These are phyloP conservation scores for Lithohypha guttulata DNA, from an alignment of 2,329 filamentous ascomycete species.

Conservation along the genomic window DNA sequence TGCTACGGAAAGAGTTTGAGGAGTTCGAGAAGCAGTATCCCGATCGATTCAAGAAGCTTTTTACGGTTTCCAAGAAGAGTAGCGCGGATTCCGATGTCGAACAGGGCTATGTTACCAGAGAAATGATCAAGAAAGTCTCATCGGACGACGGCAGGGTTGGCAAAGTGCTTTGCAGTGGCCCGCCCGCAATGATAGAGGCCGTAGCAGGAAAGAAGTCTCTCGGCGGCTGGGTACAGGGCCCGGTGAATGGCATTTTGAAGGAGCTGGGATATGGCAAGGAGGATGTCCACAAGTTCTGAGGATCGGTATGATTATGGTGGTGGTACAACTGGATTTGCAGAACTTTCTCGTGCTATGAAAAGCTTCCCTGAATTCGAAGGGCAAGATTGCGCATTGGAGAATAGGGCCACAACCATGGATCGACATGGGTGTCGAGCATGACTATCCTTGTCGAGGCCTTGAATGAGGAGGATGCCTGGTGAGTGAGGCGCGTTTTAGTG, in stretches of 20 bases:
- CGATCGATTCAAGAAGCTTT: conserved; percentile 46
- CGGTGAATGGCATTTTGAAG: conserved; percentile 40
- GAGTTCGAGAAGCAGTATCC: conserved; percentile 41
- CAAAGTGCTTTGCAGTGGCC: conserved; percentile 60
- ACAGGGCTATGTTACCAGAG: conserved; percentile 49
- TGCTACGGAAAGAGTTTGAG: conserved; percentile 47
- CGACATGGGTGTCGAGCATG: too few species aligned
- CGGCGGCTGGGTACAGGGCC: conserved; percentile 26
- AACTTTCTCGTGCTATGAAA: too few species aligned
- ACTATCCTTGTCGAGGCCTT: too few species aligned
- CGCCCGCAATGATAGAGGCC: conserved; percentile 53
- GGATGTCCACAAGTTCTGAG: conserved; percentile 49
- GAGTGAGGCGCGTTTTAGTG: too few species aligned
- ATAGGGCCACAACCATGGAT: too few species aligned
- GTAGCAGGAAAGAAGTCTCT: conserved; percentile 38
- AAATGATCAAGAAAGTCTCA: conserved; percentile 44
- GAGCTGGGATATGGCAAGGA: conserved; percentile 48
- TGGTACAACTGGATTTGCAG: too few species aligned
- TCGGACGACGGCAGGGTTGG: conserved; percentile 25
- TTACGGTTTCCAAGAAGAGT: conserved; percentile 42
- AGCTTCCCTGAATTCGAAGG: too few species aligned
- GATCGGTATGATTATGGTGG: background rate
- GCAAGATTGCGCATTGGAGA: too few species aligned
- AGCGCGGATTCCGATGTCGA: conserved; percentile 31
- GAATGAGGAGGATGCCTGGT: too few species aligned